Evolutionary conservation across 371 early-diverging fungal species (phyloP), one percentile per base, ranked within the genome.

Genomic region (Mucor irregularis): DNA sequence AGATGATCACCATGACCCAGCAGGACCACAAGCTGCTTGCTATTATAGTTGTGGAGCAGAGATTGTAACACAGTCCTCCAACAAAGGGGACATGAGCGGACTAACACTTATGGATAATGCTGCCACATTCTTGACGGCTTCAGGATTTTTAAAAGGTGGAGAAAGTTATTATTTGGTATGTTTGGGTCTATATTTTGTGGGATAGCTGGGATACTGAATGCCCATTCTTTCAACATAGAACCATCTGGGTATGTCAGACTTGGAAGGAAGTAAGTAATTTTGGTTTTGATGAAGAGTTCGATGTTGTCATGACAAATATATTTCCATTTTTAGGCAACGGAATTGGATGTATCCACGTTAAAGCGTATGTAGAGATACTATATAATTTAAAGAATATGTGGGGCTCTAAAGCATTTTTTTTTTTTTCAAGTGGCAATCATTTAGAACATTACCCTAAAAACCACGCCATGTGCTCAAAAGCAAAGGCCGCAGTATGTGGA

Each of bases 1-100:
- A 6, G 44, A 33, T 3, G 34, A 63, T 8, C 3, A 21, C 11
- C 35, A 8, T 14, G 24, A 48, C 3, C 39, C 49, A 19, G 5
- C 45, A 26, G 45, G 39, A 13, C 39, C 51, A 30, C 60, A 54
- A 52, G 52, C 55, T 35, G 55, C 65, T 2, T 64, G 65, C 6
- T 64, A 64, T 37, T 60, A 35, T 52, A 44, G 56, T 2, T 64
- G 65, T 51, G 65, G 65, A 4, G 65, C 56, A 6, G 51, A 35
- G 14, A 35, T 64, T 17, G 49, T 64, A 21, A 64, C 65, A 11
- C 49, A 54, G 21, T 59, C 60, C 6, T 25, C 49, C 0, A 56
- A 60, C 38, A 29, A 17, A 30, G 60, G 55, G 2, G 60, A 54
- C 26, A 55, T 55, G 50, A 17, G 24, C n/a, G 24, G 42, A 28